These are phyloP conservation scores for Globisporangium nodosum DNA, from an alignment of 352 stramenopile species.

Conservation along the genomic window DNA sequence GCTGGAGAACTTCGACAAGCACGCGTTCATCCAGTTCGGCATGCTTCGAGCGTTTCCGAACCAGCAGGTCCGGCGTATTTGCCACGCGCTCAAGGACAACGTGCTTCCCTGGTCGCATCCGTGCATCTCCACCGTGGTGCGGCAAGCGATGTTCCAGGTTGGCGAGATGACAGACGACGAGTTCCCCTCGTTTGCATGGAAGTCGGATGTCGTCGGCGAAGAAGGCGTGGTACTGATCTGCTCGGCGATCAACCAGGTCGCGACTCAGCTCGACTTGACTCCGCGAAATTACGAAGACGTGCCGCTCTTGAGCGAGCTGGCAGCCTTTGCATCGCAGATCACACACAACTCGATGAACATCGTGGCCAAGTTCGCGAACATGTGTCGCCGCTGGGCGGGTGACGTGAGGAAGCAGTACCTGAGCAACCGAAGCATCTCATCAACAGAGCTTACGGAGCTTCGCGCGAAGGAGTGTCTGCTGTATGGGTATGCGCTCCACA, in stretches of 20 bases:
- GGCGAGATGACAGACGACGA: slow-evolving; percentile 28
- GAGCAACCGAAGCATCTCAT: not conserved
- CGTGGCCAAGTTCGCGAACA: slow-evolving; percentile 2
- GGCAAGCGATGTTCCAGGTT: slow-evolving; percentile 43
- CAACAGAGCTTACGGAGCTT: slow-evolving; percentile 9
- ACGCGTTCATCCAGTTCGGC: slow-evolving; percentile 26
- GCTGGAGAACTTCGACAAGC: slow-evolving; percentile 17
- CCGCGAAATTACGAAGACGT: slow-evolving; percentile 9
- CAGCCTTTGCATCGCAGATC: slow-evolving; percentile 4
- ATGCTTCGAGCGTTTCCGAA: slow-evolving; percentile 39
- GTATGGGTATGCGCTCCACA: slow-evolving; percentile 34
- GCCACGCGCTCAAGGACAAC: slow-evolving; percentile 32
- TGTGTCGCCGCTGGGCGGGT: slow-evolving; percentile 7
- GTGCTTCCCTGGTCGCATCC: slow-evolving; percentile 32
- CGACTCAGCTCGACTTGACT: slow-evolving; percentile 1
- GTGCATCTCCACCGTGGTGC: slow-evolving; percentile 29
- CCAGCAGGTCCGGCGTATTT: slow-evolving; percentile 44
- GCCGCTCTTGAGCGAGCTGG: slow-evolving; percentile 6
- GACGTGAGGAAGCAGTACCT: slow-evolving; percentile 5
- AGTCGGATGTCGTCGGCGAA: slow-evolving; percentile 28
- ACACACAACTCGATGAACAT: not conserved
- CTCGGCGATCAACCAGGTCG: slow-evolving; percentile 13
- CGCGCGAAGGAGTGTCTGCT: slow-evolving; percentile 32
- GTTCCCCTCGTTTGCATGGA: slow-evolving; percentile 25
- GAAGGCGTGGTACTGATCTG: slow-evolving; percentile 12